Evolutionary conservation across 164 flowering plant species (phyloP).

Genomic region (Macadamia tetraphylla): DNA sequence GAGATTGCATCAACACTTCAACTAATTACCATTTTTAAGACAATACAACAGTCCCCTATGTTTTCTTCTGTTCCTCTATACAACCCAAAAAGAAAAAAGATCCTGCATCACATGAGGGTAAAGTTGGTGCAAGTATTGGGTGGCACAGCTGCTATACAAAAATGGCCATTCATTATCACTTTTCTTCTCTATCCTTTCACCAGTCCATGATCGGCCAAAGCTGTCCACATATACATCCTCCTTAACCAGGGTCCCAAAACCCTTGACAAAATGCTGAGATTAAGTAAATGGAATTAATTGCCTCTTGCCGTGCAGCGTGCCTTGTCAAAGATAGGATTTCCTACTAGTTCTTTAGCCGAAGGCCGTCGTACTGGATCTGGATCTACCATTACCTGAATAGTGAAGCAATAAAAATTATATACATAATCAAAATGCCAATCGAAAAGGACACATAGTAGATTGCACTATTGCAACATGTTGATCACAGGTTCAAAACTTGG

Average conservation of each 20-base stretch:
- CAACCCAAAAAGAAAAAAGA: background rate
- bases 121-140: constrained; percentile 9
- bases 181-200: background rate
- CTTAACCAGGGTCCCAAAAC: background rate
- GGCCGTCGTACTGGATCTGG: constrained; percentile 85
- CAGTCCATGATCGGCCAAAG: background rate
- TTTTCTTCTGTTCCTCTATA: constrained; percentile 1
- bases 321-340: constrained; percentile 58
- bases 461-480: no score
- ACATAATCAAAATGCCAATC: no score
- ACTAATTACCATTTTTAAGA: background rate
- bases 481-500: no score
- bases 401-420: no score
- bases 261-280: background rate
- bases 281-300: background rate
- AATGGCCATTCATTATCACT: background rate
- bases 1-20: background rate
- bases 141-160: constrained; percentile 8
- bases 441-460: no score
- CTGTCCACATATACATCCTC: background rate
- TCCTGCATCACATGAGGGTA: constrained; percentile 3
- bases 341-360: constrained; percentile 65
- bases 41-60: background rate
- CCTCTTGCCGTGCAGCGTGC: constrained; percentile 17
- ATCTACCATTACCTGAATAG: constrained; percentile 74